Base-by-base conservation (phyloP, 176 grass and related monocot species). In the Ananas comosus region DNA sequence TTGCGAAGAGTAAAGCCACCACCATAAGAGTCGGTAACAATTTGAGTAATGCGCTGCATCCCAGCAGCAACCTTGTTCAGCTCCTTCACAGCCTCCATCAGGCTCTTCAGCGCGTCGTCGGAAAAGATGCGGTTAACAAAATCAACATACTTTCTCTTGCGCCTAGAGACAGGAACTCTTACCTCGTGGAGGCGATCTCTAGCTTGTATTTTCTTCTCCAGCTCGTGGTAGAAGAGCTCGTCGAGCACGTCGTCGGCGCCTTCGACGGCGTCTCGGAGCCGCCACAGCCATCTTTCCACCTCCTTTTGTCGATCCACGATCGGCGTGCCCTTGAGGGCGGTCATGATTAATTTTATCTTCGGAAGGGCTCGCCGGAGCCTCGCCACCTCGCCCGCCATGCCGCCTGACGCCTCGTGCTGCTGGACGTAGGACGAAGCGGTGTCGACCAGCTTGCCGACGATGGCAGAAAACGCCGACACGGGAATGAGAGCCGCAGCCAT, bases 231-330 rank as follows among this genome's bases (percentile, higher is more conserved):
- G n/a, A 73, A 74, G 9, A 83, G 23, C 56, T 78, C 74, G 12
- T 83, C 61, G 4, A 72, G 29, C 19, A 50, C 73, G 42, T 82
- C 58, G 2, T 67, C 58, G 4, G 73, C 80, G 69, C 67, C 74
- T 27, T 82, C 73, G 12, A 82, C 74, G 10, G 73, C 73, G 66
- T 72, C 74, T 76, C 74, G 64, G 25, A 77, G 74, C 49, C 72
- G 80, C 80, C 80, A 82, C 57, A 82, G 21, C 80, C 72, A 82
- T 19, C 50, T 53, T 9, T 82, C 79, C 53, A 81, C 52, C 10
- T 51, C 48, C 0, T 10, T 50, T 11, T 75, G 69, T 12, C 48
- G 72, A 12, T 76, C 79, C 21, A 28, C 70, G 65, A 81, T 70
- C 7, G 27, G 53, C n/a, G 66, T 65, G 1, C 16, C 42, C 51